Conservation (phyloP, 1,284 basidiomycete genomes). For the Boletus sp. region DNA sequence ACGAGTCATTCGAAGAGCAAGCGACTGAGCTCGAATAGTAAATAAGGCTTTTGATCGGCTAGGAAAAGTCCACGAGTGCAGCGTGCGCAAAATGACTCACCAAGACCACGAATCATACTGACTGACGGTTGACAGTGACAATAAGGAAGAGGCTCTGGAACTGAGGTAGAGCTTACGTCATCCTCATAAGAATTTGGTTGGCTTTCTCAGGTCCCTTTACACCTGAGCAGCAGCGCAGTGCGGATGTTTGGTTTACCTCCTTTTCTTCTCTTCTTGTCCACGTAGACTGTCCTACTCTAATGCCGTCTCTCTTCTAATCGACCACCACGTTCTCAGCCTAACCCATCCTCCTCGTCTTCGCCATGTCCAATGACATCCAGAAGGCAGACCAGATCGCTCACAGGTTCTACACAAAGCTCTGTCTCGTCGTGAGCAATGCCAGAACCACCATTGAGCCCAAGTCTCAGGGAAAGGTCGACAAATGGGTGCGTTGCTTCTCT, state of each 20-base stretch:
- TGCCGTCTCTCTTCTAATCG: conserved; percentile 28
- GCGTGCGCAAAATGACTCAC: conserved; percentile 9
- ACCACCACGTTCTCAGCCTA: conserved; percentile 8
- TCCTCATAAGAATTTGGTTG: conserved; percentile 10
- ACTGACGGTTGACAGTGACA: conserved; percentile 4
- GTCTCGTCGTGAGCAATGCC: conserved; percentile 66
- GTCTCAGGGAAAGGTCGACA: conserved; percentile 54
- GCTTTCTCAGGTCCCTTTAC: conserved; percentile 18
- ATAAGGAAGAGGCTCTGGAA: conserved; percentile 16
- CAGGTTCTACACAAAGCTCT: conserved; percentile 75
- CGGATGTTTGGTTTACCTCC: conserved; percentile 22
- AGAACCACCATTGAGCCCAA: conserved; percentile 50
- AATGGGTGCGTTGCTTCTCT: conserved; percentile 58
- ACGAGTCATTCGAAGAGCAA: neutral
- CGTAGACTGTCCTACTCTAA: conserved; percentile 30
- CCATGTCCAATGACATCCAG: conserved; percentile 52
- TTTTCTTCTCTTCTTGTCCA: conserved; percentile 37
- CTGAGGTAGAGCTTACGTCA: conserved; percentile 25
- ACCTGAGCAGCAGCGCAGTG: conserved; percentile 17
- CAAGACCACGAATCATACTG: neutral
- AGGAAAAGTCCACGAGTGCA: neutral
- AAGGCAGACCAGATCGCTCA: conserved; percentile 81
- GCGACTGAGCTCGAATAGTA: neutral
- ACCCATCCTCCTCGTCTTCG: conserved; percentile 9
- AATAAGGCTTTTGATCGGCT: neutral